phyloP scores from a whole-genome alignment of 1,139 yeast genomes.

The Candida gigantensis region DNA sequence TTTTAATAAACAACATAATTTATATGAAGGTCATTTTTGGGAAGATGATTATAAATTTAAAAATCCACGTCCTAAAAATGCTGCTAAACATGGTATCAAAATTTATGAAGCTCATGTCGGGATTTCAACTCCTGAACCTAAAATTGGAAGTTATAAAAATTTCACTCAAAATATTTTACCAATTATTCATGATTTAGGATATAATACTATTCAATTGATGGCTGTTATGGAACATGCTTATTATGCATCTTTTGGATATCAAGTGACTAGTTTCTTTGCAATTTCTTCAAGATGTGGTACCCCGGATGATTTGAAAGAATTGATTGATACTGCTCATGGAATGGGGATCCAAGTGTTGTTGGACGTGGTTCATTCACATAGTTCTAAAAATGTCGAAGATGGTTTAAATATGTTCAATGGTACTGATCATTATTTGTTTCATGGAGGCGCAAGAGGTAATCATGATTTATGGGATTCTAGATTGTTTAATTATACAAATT shows the following conservation, averaged over 20 bases:
- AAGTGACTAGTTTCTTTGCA: constrained; percentile 90
- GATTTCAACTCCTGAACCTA: constrained; percentile 87
- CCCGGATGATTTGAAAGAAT: constrained; percentile 89
- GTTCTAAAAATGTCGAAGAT: constrained; percentile 90
- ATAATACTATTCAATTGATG: constrained; percentile 93
- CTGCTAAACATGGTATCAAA: constrained; percentile 55
- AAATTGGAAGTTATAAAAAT: constrained; percentile 80
- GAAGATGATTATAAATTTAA: constrained; percentile 64
- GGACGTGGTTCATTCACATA: constrained; percentile 95
- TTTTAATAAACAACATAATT: constrained; percentile 46
- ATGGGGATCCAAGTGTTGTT: constrained; percentile 83
- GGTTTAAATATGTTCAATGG: constrained; percentile 95
- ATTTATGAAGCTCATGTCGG: constrained; percentile 97
- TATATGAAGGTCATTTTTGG: constrained; percentile 92
- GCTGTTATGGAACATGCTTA: constrained; percentile 99
- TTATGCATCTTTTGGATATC: constrained; percentile 96
- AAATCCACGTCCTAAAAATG: constrained; percentile 57
- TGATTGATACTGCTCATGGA: constrained; percentile 89
- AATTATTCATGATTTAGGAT: constrained; percentile 79
- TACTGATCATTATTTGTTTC: constrained; percentile 93
- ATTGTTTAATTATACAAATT: constrained; percentile 84
- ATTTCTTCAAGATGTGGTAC: constrained; percentile 87
- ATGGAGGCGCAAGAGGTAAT: constrained; percentile 78
- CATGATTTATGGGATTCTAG: constrained; percentile 97
- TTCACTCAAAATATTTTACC: constrained; percentile 82